A percentile compares a stretch with the other conserved stretches of the same genome.
phyloP scores from a whole-genome alignment of 2,329 filamentous ascomycete genomes.

The Coleophoma crateriformis region DNA sequence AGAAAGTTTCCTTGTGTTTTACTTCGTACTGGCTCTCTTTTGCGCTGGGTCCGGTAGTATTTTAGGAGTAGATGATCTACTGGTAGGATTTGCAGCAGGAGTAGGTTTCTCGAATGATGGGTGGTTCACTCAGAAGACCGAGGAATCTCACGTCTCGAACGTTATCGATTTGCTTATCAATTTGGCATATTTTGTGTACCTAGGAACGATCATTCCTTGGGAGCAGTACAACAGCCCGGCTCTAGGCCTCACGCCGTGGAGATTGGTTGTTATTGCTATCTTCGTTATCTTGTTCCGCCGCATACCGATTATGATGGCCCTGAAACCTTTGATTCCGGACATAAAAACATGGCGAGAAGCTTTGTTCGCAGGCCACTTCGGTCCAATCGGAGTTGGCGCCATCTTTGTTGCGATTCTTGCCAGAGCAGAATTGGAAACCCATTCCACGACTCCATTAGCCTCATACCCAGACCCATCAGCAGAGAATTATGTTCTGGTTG shows the following conservation, averaged over 20 bases:
- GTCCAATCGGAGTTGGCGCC: slow-evolving; percentile 93
- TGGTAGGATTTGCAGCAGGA: slow-evolving; percentile 90
- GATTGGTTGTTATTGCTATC: slow-evolving; percentile 86
- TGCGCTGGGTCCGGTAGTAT: slow-evolving; percentile 91
- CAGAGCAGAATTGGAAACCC: slow-evolving; percentile 80
- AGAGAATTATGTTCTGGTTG: slow-evolving; percentile 64
- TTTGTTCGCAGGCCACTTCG: slow-evolving; percentile 94
- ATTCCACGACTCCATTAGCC: slow-evolving; percentile 64
- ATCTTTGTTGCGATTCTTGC: slow-evolving; percentile 94
- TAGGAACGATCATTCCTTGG: slow-evolving; percentile 97
- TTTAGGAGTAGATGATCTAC: slow-evolving; percentile 84
- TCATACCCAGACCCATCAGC: slow-evolving; percentile 46
- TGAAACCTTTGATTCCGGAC: slow-evolving; percentile 93
- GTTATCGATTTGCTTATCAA: slow-evolving; percentile 97
- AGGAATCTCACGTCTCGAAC: slow-evolving; percentile 98
- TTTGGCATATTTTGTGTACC: slow-evolving; percentile 95
- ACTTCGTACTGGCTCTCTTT: slow-evolving; percentile 93
- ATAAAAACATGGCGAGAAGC: slow-evolving; percentile 98
- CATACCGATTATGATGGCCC: slow-evolving; percentile 85
- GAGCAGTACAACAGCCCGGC: slow-evolving; percentile 73
- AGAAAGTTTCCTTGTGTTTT: slow-evolving; percentile 97
- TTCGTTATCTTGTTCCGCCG: slow-evolving; percentile 93
- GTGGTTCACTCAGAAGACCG: slow-evolving; percentile 97
- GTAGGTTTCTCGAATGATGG: slow-evolving; percentile 99
- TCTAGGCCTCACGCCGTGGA: slow-evolving; percentile 79